Percentiles rank a stretch among this genome's conserved stretches.
Evolutionary conservation across 345 rosid species (phyloP).

Genomic region (Corchorus olitorius): DNA sequence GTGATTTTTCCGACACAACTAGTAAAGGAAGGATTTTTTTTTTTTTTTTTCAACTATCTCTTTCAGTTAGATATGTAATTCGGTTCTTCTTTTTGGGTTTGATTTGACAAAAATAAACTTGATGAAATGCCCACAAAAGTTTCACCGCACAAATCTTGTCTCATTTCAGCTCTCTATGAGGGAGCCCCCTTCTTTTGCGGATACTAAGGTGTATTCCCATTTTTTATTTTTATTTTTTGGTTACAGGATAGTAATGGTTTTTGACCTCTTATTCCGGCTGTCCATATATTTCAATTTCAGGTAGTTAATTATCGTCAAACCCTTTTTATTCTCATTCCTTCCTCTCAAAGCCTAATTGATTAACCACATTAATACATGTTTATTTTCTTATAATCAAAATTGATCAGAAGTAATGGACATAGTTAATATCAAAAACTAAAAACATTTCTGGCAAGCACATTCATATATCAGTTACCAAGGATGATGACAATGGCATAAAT

Average conservation of each 20-base stretch:
- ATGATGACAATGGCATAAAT: not conserved
- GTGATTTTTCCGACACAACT: not conserved
- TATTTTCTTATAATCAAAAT: not conserved
- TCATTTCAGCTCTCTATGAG: not conserved
- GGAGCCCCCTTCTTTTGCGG: slow-evolving; percentile 24
- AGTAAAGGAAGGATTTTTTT: not conserved
- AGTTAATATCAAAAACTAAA: not conserved
- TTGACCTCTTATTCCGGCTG: not conserved
- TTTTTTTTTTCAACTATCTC: not conserved
- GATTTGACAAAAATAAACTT: not conserved
- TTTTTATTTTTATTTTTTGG: too few relatives aligned
- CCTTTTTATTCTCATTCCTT: not conserved
- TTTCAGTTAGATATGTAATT: slow-evolving; percentile 19
- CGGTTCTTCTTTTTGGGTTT: slow-evolving; percentile 13
- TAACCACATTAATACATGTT: too few relatives aligned
- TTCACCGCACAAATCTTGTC: not conserved
- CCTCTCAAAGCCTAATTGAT: not conserved
- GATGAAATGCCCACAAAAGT: not conserved
- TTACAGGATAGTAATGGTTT: too few relatives aligned
- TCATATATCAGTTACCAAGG: not conserved
- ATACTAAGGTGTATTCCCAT: slow-evolving; percentile 5
- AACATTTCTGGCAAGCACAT: not conserved
- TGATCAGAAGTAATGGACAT: not conserved
- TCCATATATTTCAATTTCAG: not conserved
- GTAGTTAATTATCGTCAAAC: not conserved